phyloP scores from a whole-genome alignment of 2,329 filamentous ascomycete species.

The Pseudogymnoascus sp. region DNA sequence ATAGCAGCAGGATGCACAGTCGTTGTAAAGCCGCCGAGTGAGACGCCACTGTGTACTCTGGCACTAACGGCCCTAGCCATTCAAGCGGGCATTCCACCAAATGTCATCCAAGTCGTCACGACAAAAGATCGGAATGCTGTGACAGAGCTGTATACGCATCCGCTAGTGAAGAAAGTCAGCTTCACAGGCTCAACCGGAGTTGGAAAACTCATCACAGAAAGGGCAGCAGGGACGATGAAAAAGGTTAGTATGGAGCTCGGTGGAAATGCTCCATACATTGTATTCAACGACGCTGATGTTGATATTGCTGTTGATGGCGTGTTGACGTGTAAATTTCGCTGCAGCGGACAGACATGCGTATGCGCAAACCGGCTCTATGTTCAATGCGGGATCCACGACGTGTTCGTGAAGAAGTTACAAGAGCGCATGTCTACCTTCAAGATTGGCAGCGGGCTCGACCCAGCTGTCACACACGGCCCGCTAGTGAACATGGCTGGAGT shows the following conservation, averaged over 20 bases:
- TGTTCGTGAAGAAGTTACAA: slow-evolving; percentile 50
- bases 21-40: slow-evolving; percentile 65
- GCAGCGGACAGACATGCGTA: slow-evolving; percentile 60
- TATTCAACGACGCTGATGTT: slow-evolving; percentile 59
- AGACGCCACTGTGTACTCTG: slow-evolving; percentile 54
- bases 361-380: slow-evolving; percentile 61
- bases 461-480: slow-evolving; percentile 54
- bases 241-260: slow-evolving; percentile 60
- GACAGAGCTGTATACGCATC: slow-evolving; percentile 48
- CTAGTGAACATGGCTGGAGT: slow-evolving; percentile 50
- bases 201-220: slow-evolving; percentile 55
- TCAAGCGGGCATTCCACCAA: slow-evolving; percentile 51
- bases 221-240: slow-evolving; percentile 55
- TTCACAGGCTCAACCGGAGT: slow-evolving; percentile 58
- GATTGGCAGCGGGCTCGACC: slow-evolving; percentile 54
- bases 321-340: slow-evolving; percentile 48
- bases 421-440: slow-evolving; percentile 47
- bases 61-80: slow-evolving; percentile 47
- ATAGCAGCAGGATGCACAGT: slow-evolving; percentile 69
- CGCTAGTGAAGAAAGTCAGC: slow-evolving; percentile 54
- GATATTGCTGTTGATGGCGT: slow-evolving; percentile 47
- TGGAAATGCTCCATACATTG: slow-evolving; percentile 58
- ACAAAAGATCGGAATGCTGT: slow-evolving; percentile 34
- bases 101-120: slow-evolving; percentile 56
- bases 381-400: slow-evolving; percentile 55